Conservation (phyloP, 441 rosid genomes). For the Flueggea neowawraea region DNA sequence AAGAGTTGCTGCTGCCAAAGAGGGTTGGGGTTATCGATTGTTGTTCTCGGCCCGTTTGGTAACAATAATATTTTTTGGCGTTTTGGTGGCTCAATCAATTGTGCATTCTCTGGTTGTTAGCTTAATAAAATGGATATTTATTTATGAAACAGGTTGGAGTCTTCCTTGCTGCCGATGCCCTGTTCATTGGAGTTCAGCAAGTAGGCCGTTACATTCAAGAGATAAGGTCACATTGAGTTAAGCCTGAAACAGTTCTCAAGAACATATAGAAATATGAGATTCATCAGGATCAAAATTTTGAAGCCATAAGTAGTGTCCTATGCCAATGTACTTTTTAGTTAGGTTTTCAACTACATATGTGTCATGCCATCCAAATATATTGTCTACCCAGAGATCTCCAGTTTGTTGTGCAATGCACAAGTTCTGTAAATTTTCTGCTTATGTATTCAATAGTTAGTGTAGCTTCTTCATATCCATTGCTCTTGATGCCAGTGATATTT, state of each 20-base stretch:
- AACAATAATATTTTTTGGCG: constrained; percentile 6
- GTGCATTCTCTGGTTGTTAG: too few relatives aligned
- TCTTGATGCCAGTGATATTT: too few relatives aligned
- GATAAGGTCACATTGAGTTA: constrained; percentile 52
- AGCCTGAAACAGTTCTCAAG: constrained; percentile 2
- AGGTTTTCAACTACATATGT: not conserved
- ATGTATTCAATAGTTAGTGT: not conserved
- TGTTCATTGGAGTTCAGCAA: constrained; percentile 73
- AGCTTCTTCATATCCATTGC: too few relatives aligned
- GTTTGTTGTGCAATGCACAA: not conserved
- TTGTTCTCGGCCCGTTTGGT: constrained; percentile 83
- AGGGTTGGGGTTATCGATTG: constrained; percentile 88
- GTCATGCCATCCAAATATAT: not conserved
- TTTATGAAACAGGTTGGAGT: constrained; percentile 52
- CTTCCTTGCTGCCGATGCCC: constrained; percentile 66
- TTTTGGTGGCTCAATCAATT: too few relatives aligned
- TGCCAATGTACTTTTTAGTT: constrained; percentile 1
- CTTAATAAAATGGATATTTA: too few relatives aligned
- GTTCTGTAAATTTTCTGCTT: not conserved
- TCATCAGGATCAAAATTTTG: constrained; percentile 24
- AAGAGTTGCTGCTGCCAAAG: constrained; percentile 87
- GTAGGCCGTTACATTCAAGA: constrained; percentile 60
- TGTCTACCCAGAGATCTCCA: not conserved
- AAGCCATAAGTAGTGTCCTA: constrained; percentile 15
- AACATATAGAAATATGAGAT: constrained; percentile 8